phyloP scores from a whole-genome alignment of 805 yeast species.

The Pichia californica region DNA sequence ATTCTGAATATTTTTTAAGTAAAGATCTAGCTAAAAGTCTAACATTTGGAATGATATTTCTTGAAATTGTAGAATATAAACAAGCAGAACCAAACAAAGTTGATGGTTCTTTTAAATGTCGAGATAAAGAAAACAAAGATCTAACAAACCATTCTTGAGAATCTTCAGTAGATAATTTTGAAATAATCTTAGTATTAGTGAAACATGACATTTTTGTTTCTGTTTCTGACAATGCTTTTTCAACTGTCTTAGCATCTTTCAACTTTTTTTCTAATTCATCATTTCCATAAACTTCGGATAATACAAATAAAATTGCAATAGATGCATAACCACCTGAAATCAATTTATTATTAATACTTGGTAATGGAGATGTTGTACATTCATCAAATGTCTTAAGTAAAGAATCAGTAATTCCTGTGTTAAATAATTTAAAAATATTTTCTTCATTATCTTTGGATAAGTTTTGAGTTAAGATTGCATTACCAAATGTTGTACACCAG shows the following conservation, averaged over 20 bases:
- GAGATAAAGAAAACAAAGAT: constrained; percentile 35
- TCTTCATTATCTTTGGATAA: not conserved
- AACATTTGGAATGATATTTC: constrained; percentile 28
- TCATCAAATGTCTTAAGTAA: constrained; percentile 30
- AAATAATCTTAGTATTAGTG: constrained; percentile 39
- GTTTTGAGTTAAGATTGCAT: constrained; percentile 17
- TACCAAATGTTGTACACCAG: constrained; percentile 58
- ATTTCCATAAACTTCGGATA: constrained; percentile 15
- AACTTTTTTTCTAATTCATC: constrained; percentile 12
- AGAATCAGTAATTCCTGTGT: constrained; percentile 11
- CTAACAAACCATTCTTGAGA: constrained; percentile 50
- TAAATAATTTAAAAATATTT: constrained; percentile 5
- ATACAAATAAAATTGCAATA: constrained; percentile 17
- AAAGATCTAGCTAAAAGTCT: constrained; percentile 31
- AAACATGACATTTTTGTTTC: constrained; percentile 38
- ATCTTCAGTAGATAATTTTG: constrained; percentile 38
- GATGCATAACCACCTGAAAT: constrained; percentile 51
- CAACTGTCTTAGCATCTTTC: constrained; percentile 26
- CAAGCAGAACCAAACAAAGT: constrained; percentile 40
- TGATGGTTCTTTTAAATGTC: constrained; percentile 13
- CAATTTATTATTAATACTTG: constrained; percentile 44
- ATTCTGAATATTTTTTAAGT: constrained; percentile 28
- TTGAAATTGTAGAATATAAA: constrained; percentile 42
- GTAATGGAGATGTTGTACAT: constrained; percentile 45
- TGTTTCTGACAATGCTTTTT: constrained; percentile 27